Evolutionary conservation across 169 alveolate species (phyloP).

Genomic region (Eimeria acervulina): DNA sequence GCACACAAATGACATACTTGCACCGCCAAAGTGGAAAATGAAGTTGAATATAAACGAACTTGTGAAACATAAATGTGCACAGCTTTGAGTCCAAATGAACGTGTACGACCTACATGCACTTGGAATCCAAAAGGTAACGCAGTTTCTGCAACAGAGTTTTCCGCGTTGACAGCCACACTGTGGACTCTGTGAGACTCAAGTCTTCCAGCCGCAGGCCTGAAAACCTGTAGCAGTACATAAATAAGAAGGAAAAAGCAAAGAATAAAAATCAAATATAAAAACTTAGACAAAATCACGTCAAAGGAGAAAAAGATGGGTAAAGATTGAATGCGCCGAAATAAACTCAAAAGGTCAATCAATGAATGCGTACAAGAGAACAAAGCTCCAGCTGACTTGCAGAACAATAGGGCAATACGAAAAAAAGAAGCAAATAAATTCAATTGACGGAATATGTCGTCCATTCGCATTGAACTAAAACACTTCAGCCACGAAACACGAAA

Average conservation of each 20-base stretch:
- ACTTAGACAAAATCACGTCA: background rate
- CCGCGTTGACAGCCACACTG: constrained; percentile 90
- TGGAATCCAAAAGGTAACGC: constrained; percentile 89
- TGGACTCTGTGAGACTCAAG: constrained; percentile 85
- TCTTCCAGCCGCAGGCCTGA: constrained; percentile 92
- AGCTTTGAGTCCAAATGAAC: background rate
- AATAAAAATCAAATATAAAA: background rate
- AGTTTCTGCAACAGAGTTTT: constrained; percentile 87
- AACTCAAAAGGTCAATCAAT: background rate
- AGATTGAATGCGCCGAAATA: background rate
- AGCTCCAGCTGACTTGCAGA: too few species aligned
- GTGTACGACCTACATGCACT: constrained; percentile 83
- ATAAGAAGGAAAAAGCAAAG: background rate
- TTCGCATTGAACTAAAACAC: background rate
- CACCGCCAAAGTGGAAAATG: too few species aligned
- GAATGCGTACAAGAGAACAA: too few species aligned
- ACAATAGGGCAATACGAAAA: too few species aligned
- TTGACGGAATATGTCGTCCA: too few species aligned
- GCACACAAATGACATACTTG: too few species aligned
- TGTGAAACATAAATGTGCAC: background rate
- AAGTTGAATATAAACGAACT: too few species aligned
- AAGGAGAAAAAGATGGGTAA: background rate
- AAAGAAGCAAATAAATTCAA: too few species aligned
- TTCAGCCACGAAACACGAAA: background rate
- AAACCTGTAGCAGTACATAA: constrained; percentile 76